These are phyloP conservation scores for Knufia fluminis DNA, from an alignment of 2,329 filamentous ascomycete genomes.

Conservation along the genomic window DNA sequence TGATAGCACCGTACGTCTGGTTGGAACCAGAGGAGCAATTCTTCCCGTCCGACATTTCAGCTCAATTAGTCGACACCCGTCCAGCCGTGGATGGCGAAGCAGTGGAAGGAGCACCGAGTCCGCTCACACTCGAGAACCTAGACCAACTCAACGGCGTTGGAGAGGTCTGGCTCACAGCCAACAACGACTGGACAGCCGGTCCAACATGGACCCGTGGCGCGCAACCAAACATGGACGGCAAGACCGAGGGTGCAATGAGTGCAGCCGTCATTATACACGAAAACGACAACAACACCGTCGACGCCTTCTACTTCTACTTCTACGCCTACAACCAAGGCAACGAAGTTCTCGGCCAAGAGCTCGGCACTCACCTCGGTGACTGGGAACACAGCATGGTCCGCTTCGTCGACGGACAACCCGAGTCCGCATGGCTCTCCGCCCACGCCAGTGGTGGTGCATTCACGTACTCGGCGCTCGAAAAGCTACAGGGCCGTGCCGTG, in stretches of 20 bases:
- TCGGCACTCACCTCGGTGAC: slow-evolving; percentile 55
- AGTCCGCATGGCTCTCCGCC: slow-evolving; percentile 54
- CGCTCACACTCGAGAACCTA: slow-evolving; percentile 41
- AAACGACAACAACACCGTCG: slow-evolving; percentile 44
- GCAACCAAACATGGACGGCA: slow-evolving; percentile 42
- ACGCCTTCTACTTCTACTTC: slow-evolving; percentile 58
- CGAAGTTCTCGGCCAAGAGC: slow-evolving; percentile 41
- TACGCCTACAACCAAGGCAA: slow-evolving; percentile 41
- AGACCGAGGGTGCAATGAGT: slow-evolving; percentile 42
- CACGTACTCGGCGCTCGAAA: slow-evolving; percentile 45
- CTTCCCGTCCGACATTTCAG: slow-evolving; percentile 41
- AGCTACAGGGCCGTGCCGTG: slow-evolving; percentile 44
- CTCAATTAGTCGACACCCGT: slow-evolving; percentile 39
- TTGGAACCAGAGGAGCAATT: slow-evolving; percentile 41
- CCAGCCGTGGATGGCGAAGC: slow-evolving; percentile 36
- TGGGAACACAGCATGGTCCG: slow-evolving; percentile 46
- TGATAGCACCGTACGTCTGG: slow-evolving; percentile 43
- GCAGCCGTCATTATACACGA: slow-evolving; percentile 52
- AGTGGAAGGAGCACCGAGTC: slow-evolving; percentile 30
- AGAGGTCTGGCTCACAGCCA: slow-evolving; percentile 43
- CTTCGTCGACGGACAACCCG: slow-evolving; percentile 44
- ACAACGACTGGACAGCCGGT: slow-evolving; percentile 37
- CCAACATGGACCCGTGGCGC: slow-evolving; percentile 46
- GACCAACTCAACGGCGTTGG: slow-evolving; percentile 40
- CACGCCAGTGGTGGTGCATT: slow-evolving; percentile 56